Evolutionary conservation across 495 filamentous ascomycete species (phyloP).

Genomic region (Pseudevernia furfuracea): DNA sequence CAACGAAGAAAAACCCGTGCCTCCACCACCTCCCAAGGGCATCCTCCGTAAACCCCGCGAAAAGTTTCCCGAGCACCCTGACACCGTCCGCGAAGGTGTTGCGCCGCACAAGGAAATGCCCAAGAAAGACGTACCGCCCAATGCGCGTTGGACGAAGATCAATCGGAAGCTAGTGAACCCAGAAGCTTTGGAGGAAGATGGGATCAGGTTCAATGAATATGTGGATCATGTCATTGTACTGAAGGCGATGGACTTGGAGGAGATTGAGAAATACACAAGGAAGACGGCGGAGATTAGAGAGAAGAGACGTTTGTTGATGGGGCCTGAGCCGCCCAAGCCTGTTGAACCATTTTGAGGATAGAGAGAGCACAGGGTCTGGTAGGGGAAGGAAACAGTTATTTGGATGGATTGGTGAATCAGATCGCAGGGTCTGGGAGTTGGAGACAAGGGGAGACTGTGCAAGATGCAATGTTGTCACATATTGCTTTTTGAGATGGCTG

Average conservation of each 20-base stretch:
- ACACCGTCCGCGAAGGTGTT: slow-evolving; percentile 61
- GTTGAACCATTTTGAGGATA: not conserved
- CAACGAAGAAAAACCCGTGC: slow-evolving; percentile 30
- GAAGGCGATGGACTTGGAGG: slow-evolving; percentile 49
- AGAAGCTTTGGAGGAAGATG: slow-evolving; percentile 54
- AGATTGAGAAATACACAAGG: slow-evolving; percentile 53
- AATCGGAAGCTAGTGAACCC: slow-evolving; percentile 57
- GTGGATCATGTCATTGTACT: slow-evolving; percentile 59
- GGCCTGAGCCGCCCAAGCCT: not conserved
- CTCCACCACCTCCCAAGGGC: slow-evolving; percentile 43
- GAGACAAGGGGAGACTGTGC: not conserved
- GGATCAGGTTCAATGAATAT: slow-evolving; percentile 60
- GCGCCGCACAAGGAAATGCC: slow-evolving; percentile 58
- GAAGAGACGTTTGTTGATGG: slow-evolving; percentile 17
- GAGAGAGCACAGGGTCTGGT: not conserved
- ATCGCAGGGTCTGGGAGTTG: not conserved
- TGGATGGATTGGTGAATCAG: not conserved
- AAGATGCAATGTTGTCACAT: not conserved
- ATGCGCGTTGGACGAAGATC: slow-evolving; percentile 67
- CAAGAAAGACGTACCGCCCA: slow-evolving; percentile 54
- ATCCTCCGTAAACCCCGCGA: slow-evolving; percentile 57
- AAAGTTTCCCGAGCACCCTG: slow-evolving; percentile 63
- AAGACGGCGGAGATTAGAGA: slow-evolving; percentile 49
- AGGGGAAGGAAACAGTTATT: not conserved
- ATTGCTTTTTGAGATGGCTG: not conserved